Conservation (phyloP, 208 protist species). For the Zelonia costaricensis region DNA sequence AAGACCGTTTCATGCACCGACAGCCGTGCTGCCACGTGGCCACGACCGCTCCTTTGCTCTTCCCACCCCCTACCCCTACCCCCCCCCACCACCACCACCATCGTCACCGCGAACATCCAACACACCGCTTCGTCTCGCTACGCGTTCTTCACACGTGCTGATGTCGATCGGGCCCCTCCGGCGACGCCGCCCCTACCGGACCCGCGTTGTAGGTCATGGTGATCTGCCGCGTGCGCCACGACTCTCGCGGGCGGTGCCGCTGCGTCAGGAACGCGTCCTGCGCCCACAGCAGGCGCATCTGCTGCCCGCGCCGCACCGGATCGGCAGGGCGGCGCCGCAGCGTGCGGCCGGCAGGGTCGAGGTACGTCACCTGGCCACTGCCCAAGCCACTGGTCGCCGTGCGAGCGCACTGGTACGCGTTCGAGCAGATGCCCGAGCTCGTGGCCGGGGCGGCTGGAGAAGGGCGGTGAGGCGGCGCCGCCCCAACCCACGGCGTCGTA, state of each 20-base stretch:
- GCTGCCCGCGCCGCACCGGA: constrained; percentile 66
- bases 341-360: constrained; percentile 64
- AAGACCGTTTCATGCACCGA: no score
- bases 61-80: no score
- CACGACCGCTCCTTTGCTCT: no score
- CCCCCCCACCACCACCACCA: no score
- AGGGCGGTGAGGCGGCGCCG: no score
- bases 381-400: neutral
- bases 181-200: no score
- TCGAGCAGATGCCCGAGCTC: constrained; percentile 8
- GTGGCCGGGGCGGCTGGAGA: neutral
- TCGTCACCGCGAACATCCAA: no score
- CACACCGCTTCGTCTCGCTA: no score
- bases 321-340: constrained; percentile 49
- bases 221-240: constrained; percentile 26
- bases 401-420: constrained; percentile 5
- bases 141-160: no score
- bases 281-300: constrained; percentile 78
- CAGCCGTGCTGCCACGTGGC: no score
- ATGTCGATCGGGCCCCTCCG: no score
- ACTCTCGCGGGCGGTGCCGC: constrained; percentile 24
- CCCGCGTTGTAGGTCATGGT: constrained; percentile 23
- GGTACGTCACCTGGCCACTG: constrained; percentile 30
- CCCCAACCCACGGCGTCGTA: neutral
- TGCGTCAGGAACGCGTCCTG: constrained; percentile 67